Evolutionary conservation across 345 rosid genomes (phyloP).

Genomic region (Rhodamnia rubescens): DNA sequence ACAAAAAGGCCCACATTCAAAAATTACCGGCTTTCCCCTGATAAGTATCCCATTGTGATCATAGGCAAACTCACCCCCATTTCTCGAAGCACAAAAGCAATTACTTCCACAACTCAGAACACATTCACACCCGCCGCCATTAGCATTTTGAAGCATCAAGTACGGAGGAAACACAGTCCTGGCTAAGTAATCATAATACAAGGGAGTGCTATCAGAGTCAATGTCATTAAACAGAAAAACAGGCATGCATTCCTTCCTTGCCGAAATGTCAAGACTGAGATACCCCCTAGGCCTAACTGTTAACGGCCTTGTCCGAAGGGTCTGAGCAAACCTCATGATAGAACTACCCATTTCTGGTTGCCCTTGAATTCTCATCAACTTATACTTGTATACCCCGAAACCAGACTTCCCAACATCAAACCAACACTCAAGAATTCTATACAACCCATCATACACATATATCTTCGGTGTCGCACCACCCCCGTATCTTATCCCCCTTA

Average conservation of each 20-base stretch:
- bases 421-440: constrained; percentile 77
- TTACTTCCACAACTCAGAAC: constrained; percentile 49
- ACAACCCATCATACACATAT: constrained; percentile 85
- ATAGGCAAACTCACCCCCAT: constrained; percentile 79
- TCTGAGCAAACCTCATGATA: constrained; percentile 49
- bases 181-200: constrained; percentile 62
- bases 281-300: constrained; percentile 60
- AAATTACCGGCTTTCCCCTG: constrained; percentile 65
- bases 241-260: constrained; percentile 46
- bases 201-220: constrained; percentile 61
- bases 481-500: constrained; percentile 56
- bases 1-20: constrained; percentile 75
- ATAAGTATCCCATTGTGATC: constrained; percentile 54
- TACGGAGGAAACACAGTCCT: constrained; percentile 50
- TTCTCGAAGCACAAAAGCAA: constrained; percentile 62
- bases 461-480: constrained; percentile 40
- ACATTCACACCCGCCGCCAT: constrained; percentile 65
- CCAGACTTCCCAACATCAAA: constrained; percentile 90
- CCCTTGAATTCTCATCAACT: constrained; percentile 58
- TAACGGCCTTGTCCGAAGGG: constrained; percentile 42
- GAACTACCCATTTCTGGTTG: constrained; percentile 82
- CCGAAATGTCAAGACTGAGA: constrained; percentile 66
- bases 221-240: constrained; percentile 66
- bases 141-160: constrained; percentile 16
- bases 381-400: constrained; percentile 78